phyloP scores from a whole-genome alignment of 75 land plant species.

The Isoetes taiwanensis region DNA sequence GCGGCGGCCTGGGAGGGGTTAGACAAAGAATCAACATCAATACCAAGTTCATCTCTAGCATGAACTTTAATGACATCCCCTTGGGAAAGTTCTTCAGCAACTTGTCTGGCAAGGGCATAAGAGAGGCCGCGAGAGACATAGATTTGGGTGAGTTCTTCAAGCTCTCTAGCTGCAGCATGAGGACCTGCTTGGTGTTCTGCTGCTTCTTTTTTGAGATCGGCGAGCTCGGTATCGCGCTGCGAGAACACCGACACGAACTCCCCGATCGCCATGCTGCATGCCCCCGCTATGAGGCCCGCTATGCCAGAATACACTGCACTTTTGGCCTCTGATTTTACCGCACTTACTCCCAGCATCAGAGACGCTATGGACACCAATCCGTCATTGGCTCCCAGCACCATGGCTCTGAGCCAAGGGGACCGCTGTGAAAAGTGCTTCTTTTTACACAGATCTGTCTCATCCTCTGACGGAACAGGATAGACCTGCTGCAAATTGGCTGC shows the following conservation, averaged over 20 bases:
- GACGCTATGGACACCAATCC: conserved; percentile 42
- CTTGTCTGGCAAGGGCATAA: conserved; percentile 17
- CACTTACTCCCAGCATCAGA: conserved; percentile 39
- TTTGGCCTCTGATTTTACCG: conserved; percentile 17
- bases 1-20: conserved; percentile 44
- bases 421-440: no score
- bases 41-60: conserved; percentile 21
- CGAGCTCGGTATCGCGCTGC: conserved; percentile 34
- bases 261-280: conserved; percentile 46
- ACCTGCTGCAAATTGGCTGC: no score
- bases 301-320: conserved; percentile 34
- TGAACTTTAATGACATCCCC: conserved; percentile 15
- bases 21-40: conserved; percentile 16
- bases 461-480: no score
- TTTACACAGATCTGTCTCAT: no score
- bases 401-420: conserved; percentile 42
- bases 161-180: conserved; percentile 5
- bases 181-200: conserved; percentile 12
- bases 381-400: conserved; percentile 45
- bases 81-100: conserved; percentile 11
- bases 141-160: conserved; percentile 20
- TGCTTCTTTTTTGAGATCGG: no score
- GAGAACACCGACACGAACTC: conserved; percentile 40
- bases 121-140: conserved; percentile 15
- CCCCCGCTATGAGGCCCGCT: conserved; percentile 41